Evolutionary conservation across 805 yeast genomes (phyloP).

Genomic region (Schizosaccharomyces octosporus): DNA sequence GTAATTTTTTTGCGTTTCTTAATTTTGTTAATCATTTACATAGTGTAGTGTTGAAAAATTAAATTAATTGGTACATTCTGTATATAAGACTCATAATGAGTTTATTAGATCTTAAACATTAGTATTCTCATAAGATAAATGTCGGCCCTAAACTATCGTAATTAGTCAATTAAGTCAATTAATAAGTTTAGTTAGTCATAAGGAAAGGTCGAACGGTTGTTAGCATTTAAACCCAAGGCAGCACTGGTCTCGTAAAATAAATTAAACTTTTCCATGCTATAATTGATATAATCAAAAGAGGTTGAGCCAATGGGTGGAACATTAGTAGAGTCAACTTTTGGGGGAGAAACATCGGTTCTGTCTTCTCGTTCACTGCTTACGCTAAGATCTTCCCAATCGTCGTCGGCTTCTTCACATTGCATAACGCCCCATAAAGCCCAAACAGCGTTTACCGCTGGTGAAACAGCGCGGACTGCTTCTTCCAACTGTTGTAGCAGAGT

Average conservation of each 20-base stretch:
- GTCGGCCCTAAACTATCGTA: no score
- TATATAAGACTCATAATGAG: no score
- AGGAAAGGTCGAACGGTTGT: not conserved
- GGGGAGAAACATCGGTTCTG: not conserved
- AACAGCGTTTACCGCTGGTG: conserved; percentile 49
- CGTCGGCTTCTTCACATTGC: not conserved
- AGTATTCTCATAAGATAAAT: no score
- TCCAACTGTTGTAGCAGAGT: conserved; percentile 26
- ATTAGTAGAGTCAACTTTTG: not conserved
- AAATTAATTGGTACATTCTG: no score
- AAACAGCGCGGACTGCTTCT: conserved; percentile 50
- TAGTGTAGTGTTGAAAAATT: not conserved
- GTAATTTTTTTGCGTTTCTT: not conserved
- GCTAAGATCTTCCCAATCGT: not conserved
- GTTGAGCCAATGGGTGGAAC: not conserved
- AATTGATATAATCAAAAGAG: not conserved
- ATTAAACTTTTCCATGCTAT: not conserved
- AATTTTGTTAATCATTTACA: not conserved
- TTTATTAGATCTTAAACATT: no score
- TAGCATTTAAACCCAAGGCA: not conserved
- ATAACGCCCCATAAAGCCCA: conserved; percentile 82
- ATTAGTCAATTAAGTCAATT: not conserved
- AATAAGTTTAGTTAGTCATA: not conserved
- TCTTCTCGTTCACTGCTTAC: not conserved
- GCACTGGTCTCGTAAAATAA: not conserved